Conservation (phyloP, 805 yeast species). For the Candida easanensis region DNA sequence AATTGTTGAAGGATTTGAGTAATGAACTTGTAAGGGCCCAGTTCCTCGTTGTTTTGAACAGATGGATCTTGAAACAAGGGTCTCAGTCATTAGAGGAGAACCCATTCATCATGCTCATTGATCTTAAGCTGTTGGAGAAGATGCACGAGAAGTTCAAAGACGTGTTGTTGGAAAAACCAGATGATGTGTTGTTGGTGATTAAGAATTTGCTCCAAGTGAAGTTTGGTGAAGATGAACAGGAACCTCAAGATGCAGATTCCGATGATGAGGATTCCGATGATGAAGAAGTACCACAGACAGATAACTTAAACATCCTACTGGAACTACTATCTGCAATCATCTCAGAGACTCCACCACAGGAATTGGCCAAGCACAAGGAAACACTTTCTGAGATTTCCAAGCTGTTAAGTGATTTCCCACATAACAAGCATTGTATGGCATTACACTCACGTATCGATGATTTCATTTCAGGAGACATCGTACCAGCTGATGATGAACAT, state of each 20-base stretch:
- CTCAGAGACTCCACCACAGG: constrained; percentile 26
- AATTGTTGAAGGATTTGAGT: constrained; percentile 48
- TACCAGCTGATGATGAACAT: constrained; percentile 8
- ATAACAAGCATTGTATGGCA: constrained; percentile 17
- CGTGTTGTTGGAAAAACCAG: constrained; percentile 41
- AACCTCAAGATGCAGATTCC: constrained; percentile 38
- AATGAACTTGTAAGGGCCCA: constrained; percentile 42
- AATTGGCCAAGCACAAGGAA: constrained; percentile 19
- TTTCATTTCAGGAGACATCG: constrained; percentile 12
- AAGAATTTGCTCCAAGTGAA: constrained; percentile 36
- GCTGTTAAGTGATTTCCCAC: constrained; percentile 13
- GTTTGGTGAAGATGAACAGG: constrained; percentile 12
- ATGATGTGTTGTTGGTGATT: constrained; percentile 52
- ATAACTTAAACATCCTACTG: constrained; percentile 33
- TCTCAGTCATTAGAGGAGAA: constrained; percentile 28
- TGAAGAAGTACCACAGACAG: constrained; percentile 22
- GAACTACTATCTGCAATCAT: constrained; percentile 38
- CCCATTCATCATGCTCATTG: constrained; percentile 55
- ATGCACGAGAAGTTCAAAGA: constrained; percentile 58
- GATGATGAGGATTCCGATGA: constrained; percentile 35
- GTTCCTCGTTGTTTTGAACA: constrained; percentile 50
- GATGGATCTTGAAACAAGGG: constrained; percentile 49
- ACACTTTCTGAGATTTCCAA: constrained; percentile 31
- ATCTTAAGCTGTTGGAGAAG: constrained; percentile 62
- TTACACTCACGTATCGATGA: constrained; percentile 19